Conservation (phyloP, 73 alveolate genomes). For the Paramecium sonneborni region DNA sequence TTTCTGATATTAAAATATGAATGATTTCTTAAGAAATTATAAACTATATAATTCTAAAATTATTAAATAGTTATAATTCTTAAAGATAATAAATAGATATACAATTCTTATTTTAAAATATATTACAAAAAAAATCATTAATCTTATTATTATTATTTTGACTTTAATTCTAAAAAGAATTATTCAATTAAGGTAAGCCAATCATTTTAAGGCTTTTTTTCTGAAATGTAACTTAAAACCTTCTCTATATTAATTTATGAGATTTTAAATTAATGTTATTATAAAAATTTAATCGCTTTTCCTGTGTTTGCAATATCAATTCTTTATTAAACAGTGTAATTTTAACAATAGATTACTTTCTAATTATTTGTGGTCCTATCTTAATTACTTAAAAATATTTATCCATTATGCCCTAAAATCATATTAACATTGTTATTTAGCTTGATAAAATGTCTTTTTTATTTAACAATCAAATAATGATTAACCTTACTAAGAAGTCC, state of each 20-base stretch:
- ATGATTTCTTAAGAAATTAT: neutral
- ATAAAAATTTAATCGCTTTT: neutral
- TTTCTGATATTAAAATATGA: constrained; percentile 39
- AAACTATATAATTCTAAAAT: too few relatives aligned
- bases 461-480: constrained; percentile 53
- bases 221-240: neutral
- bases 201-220: neutral
- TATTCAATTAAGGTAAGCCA: neutral
- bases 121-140: neutral
- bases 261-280: neutral
- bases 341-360: neutral
- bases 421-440: constrained; percentile 47
- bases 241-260: neutral
- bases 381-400: neutral
- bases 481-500: constrained; percentile 60
- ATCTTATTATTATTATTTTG: neutral
- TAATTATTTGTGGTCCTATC: constrained; percentile 23
- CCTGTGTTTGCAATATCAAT: neutral
- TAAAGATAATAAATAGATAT: neutral
- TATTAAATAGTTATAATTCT: too few relatives aligned
- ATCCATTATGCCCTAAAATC: constrained; percentile 66
- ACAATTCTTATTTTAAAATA: neutral
- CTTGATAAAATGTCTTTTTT: constrained; percentile 56
- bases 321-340: constrained; percentile 29
- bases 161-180: neutral